Evolutionary conservation across 108 stramenopile genomes (phyloP), one percentile per base, ranked within the genome.

Genomic region (Skeletonema grethae): DNA sequence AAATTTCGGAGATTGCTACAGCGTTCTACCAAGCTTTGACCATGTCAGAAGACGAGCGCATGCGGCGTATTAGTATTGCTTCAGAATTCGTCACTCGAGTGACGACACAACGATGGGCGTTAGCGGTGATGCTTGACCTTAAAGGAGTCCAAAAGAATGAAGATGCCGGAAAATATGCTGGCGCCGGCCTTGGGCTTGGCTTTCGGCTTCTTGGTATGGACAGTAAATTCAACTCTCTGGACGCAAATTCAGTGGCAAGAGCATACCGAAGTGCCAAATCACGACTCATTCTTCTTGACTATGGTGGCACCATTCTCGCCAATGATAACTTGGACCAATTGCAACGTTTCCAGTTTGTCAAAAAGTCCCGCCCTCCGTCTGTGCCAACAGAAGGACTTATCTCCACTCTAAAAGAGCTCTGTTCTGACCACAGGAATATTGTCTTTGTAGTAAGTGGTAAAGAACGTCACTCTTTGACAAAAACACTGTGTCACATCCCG

Each of bases 101-200:
- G n/a, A 98, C 97, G 13, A 97, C 96, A 4, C 90, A 92, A 72
- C 86, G 93, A 18, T 99, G 98, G 98, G 98, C 84, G 58, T 82
- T 79, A 69, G 96, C 84, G 32, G 88, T 87, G 28, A 88, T 89
- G 92, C 88, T 86, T 30, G 98, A 99, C 61, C 65, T 99, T 45
- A 91, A 94, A 80, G 88, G 89, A 12, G 92, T 93, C 9, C 81
- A 88, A 69, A 89, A 92, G 69, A 90, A 85, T 68, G 74, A 81
- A 46, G 88, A 87, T 75, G 87, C 88, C 16, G 82, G 86, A 0
- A 82, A 87, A 60, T 86, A 90, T 67, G 80, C 89, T 15, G 93
- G 93, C 32, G 97, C 97, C 6, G 99, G 99, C 1, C 84, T 98
- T 35, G 99, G 99, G 4, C 79, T 99, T 65, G 95, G 96, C 43